These are phyloP conservation scores for Umbilicus rupestris DNA, from an alignment of 164 flowering plant species.

Conservation along the genomic window DNA sequence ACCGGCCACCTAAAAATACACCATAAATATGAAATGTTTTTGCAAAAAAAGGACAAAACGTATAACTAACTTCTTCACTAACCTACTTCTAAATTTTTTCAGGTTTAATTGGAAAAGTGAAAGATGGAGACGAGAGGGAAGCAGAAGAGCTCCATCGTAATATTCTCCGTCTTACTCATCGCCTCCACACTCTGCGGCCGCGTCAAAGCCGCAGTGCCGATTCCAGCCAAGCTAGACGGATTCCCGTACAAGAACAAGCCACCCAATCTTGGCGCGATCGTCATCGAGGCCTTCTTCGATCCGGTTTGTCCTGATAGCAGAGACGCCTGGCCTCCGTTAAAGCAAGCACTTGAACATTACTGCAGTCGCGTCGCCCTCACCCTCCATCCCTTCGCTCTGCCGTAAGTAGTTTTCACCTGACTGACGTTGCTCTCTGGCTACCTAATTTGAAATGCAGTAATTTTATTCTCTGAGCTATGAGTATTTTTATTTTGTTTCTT, in stretches of 20 bases:
- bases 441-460: not conserved
- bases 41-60: too few relatives aligned
- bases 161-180: not conserved
- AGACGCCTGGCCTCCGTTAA: constrained; percentile 77
- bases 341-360: constrained; percentile 40
- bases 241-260: constrained; percentile 40
- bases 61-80: too few relatives aligned
- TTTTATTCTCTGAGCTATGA: too few relatives aligned
- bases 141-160: too few relatives aligned
- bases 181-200: not conserved
- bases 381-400: constrained; percentile 67
- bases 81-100: too few relatives aligned
- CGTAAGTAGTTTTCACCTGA: constrained; percentile 34
- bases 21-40: too few relatives aligned
- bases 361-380: constrained; percentile 37
- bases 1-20: too few relatives aligned
- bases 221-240: constrained; percentile 59
- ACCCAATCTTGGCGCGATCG: constrained; percentile 22
- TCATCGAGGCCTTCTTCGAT: constrained; percentile 76
- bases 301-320: constrained; percentile 84
- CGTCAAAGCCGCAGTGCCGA: constrained; percentile 18
- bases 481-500: too few relatives aligned
- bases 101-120: too few relatives aligned
- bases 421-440: not conserved
- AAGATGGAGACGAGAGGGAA: constrained; percentile 5